Percentiles rank a stretch among this genome's conserved stretches.
These are phyloP conservation scores for Juglanconis sp. DNA, from an alignment of 2,329 filamentous ascomycete genomes.

Conservation along the genomic window DNA sequence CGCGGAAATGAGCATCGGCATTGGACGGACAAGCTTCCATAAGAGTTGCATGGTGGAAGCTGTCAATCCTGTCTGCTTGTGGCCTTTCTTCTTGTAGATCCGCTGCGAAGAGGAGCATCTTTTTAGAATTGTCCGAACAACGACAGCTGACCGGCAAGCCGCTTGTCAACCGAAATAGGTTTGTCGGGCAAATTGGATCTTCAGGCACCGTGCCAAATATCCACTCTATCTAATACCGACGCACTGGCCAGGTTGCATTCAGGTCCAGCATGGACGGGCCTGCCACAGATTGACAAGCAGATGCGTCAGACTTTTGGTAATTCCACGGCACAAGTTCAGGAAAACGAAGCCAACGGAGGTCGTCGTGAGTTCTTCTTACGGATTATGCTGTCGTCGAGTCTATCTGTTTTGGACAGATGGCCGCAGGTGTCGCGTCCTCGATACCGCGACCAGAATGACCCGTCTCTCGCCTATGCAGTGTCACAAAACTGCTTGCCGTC, in stretches of 20 bases:
- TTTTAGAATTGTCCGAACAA: not conserved
- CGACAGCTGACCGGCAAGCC: too few relatives aligned
- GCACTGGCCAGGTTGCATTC: conserved; percentile 3
- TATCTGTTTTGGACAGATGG: not conserved
- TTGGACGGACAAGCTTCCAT: not conserved
- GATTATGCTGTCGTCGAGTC: not conserved
- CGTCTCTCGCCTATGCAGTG: not conserved
- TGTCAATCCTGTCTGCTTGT: not conserved
- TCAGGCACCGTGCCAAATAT: not conserved
- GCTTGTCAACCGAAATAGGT: not conserved
- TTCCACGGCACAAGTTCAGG: not conserved
- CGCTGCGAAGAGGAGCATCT: not conserved
- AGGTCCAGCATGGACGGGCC: not conserved
- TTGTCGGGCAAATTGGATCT: not conserved
- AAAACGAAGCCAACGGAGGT: not conserved
- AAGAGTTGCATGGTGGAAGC: not conserved
- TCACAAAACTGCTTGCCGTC: not conserved
- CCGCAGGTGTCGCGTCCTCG: not conserved
- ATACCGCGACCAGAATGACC: not conserved
- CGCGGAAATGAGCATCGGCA: conserved; percentile 17
- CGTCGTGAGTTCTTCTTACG: not conserved
- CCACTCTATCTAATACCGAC: not conserved
- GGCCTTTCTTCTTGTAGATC: not conserved
- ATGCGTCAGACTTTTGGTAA: not conserved
- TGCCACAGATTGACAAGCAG: not conserved